These are phyloP conservation scores for Parasitella parasitica DNA, from an alignment of 371 early-diverging fungal species.

Conservation along the genomic window DNA sequence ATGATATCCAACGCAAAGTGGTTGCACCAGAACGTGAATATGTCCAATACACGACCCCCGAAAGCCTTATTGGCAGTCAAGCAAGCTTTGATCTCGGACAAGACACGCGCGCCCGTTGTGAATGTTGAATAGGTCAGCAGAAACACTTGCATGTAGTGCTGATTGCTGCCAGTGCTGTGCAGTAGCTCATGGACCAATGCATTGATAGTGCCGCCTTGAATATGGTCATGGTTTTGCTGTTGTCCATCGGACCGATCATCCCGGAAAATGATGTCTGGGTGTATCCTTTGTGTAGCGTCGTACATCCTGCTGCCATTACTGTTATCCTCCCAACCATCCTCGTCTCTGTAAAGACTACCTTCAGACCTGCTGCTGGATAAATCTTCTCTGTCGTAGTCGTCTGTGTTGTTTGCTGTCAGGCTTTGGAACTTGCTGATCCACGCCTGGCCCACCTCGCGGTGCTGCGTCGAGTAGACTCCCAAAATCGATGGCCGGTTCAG, in stretches of 20 bases:
- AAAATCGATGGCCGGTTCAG: constrained; percentile 2
- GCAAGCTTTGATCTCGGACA: constrained; percentile 53
- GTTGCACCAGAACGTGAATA: constrained; percentile 32
- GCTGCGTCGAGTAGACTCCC: constrained; percentile 19
- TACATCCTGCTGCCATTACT: constrained; percentile 7
- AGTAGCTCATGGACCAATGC: constrained; percentile 71
- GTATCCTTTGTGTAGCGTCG: constrained; percentile 27
- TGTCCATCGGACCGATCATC: constrained; percentile 4
- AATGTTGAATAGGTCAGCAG: constrained; percentile 61
- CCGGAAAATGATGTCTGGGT: constrained; percentile 11
- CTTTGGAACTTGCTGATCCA: constrained; percentile 10
- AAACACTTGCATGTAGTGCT: constrained; percentile 44
- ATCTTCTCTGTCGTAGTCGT: background rate
- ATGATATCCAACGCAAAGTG: constrained; percentile 33
- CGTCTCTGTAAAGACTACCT: background rate
- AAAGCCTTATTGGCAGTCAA: background rate
- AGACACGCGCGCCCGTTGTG: constrained; percentile 48
- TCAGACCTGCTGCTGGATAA: constrained; percentile 1
- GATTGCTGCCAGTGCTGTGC: constrained; percentile 16
- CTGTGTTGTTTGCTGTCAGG: background rate
- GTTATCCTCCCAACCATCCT: background rate
- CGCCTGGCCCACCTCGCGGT: constrained; percentile 10
- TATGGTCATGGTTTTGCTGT: background rate
- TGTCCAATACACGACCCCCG: constrained; percentile 16
- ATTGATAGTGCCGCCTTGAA: constrained; percentile 60